Base-by-base conservation (phyloP, 345 rosid species). In the Eucalyptus pauciflora region DNA sequence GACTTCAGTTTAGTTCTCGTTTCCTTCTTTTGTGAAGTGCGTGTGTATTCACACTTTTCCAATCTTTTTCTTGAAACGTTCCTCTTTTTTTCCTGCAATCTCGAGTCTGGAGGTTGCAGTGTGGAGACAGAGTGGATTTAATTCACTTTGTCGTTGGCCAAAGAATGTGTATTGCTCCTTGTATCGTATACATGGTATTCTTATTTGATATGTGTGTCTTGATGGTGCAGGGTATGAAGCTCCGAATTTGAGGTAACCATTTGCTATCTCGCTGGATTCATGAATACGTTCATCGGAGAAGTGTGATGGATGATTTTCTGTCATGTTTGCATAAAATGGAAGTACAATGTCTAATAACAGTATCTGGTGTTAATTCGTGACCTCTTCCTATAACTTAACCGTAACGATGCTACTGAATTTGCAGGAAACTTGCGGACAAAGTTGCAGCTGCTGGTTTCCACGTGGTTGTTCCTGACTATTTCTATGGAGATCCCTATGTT, bases 391-490 rank as follows among this genome's bases (percentile, higher is more conserved):
- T 69, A 67, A 87, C 87, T 87, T 50, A 52, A 50, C 86, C 46
- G n/a, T 81, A 14, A 22, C 45, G 50, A 71, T 81, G 85, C 37
- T 79, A 90, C 10, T 87, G 88, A 25, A 87, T n/a, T 50, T 87
- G 89, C 83, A 50, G 52, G 52, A 50, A 50, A 50, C 52, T 50
- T 50, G 52, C 52, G 17, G 52, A 50, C 52, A 50, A 50, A 50
- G 52, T 13, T 50, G 52, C 52, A 50, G 52, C 52, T 50, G 52
- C 52, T 50, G 52, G 52, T 83, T 95, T 91, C 91, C 94, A 89
- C 87, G 98, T 91, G 43, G 96, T 91, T 71, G 96, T 94, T 89
- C 98, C 98, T 2, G 98, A 96, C 89, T 94, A 93, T 91, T 90
- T 96, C 85, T 89, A 92, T 87, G 96, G 96, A 62, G 97, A 96